Evolutionary conservation across 257 asterid species (phyloP).

Genomic region (Sherardia arvensis): DNA sequence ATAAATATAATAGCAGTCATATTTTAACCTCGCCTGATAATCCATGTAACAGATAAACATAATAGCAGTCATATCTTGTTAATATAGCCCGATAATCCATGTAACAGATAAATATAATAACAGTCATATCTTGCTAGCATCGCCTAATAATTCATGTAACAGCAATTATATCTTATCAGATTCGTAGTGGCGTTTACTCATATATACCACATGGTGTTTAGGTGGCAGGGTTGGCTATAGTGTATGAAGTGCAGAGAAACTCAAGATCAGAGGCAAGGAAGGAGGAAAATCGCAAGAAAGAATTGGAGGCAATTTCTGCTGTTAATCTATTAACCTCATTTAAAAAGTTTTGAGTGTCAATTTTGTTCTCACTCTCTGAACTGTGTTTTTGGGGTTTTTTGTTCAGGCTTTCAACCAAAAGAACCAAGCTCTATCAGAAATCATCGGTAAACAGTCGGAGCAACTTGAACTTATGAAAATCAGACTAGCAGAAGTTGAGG

Average conservation of each 20-base stretch:
- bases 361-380: neutral
- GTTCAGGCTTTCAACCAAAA: constrained; percentile 5
- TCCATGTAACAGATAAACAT: too few relatives aligned
- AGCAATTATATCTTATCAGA: too few relatives aligned
- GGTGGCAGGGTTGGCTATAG: constrained; percentile 67
- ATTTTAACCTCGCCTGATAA: too few relatives aligned
- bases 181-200: neutral
- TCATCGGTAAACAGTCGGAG: neutral
- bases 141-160: too few relatives aligned
- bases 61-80: too few relatives aligned
- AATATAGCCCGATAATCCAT: too few relatives aligned
- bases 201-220: constrained; percentile 10
- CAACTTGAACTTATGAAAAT: constrained; percentile 1
- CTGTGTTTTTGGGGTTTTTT: neutral
- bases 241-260: constrained; percentile 74
- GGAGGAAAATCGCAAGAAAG: constrained; percentile 58
- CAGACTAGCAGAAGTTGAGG: constrained; percentile 7
- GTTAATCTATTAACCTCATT: neutral
- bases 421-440: constrained; percentile 1
- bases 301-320: constrained; percentile 42
- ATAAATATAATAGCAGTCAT: too few relatives aligned
- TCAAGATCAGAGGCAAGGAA: constrained; percentile 72
- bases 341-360: neutral
- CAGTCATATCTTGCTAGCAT: too few relatives aligned
- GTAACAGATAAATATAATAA: too few relatives aligned